Conservation (phyloP, 441 rosid species). For the Biscutella auriculata region DNA sequence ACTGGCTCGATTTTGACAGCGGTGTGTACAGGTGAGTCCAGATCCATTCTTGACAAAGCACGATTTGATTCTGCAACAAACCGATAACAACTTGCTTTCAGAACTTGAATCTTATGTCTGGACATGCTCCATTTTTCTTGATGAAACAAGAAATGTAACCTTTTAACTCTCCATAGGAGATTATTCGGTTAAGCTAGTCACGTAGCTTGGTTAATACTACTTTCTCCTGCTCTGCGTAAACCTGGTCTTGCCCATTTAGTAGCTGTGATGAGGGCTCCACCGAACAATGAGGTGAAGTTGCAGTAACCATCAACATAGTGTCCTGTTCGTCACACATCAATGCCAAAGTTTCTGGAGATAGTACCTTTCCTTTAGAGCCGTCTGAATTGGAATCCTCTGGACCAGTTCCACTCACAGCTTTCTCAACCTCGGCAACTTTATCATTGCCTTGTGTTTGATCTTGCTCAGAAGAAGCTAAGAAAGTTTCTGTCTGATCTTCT, state of each 20-base stretch:
- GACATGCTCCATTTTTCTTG: neutral
- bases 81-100: neutral
- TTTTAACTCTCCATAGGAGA: constrained; percentile 71
- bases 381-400: constrained; percentile 46
- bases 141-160: constrained; percentile 31
- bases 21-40: constrained; percentile 5
- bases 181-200: constrained; percentile 80
- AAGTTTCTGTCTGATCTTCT: constrained; percentile 36
- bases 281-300: constrained; percentile 42
- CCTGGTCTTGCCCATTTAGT: constrained; percentile 46
- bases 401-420: constrained; percentile 40
- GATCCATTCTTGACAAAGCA: constrained; percentile 17
- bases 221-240: constrained; percentile 76
- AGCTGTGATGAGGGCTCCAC: constrained; percentile 35
- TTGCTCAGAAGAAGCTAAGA: constrained; percentile 41
- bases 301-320: constrained; percentile 35
- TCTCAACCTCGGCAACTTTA: constrained; percentile 31
- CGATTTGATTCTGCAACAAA: constrained; percentile 22
- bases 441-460: constrained; percentile 32
- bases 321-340: constrained; percentile 68
- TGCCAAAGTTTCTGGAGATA: constrained; percentile 92
- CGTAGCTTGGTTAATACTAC: constrained; percentile 59
- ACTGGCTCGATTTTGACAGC: constrained; percentile 15
- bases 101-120: neutral
- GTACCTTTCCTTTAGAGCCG: constrained; percentile 50